Base-by-base conservation (phyloP, 768 basidiomycete species). In the Russula ochroleuca region DNA sequence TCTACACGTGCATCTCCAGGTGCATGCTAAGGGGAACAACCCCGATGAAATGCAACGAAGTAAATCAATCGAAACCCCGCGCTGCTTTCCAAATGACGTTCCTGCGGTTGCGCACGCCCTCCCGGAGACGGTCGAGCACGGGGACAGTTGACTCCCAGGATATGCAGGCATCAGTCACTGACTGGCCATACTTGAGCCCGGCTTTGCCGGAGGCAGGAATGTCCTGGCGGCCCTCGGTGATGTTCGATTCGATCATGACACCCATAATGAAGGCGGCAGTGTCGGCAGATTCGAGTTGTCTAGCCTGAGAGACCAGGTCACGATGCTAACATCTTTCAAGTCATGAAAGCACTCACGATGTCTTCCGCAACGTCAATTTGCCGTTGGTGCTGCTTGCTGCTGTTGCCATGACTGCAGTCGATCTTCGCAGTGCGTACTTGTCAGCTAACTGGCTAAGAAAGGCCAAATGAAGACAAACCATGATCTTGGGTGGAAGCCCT, bases 361-460 rank as follows among this genome's bases (percentile, higher is more conserved):
- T 96, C 87, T 37, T 92, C 88, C 9, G 90, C 92, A 40, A 98
- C 96, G 63, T 90, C 86, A 3, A 86, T 78, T 76, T 99, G 96
- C 69, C 86, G 91, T 64, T 83, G 78, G 74, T 96, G 90, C 72
- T 97, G 91, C 76, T 99, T 98, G 64, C 81, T 84, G 70, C 90
- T 92, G 77, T 98, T 98, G 64, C 96, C 94, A 72, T 98, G 95
- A 69, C 93, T 95, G 81, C 96, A 96, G 75, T 96, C 93, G 67
- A 97, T 86, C 94, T 96, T 71, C 11, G 43, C 2, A 25, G 31
- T 25, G 35, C 11, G 21, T 31, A 19, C 19, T 23, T 15, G 40
- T 65, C 33, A 59, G 57, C 23, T 21, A 51, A 38, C 14, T 40
- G 23, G 47, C 14, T 37, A 35, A 11, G 38, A 25, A 51, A 40